Base-by-base conservation (phyloP, 2,329 filamentous ascomycete genomes). In the Verticillium nubilum region DNA sequence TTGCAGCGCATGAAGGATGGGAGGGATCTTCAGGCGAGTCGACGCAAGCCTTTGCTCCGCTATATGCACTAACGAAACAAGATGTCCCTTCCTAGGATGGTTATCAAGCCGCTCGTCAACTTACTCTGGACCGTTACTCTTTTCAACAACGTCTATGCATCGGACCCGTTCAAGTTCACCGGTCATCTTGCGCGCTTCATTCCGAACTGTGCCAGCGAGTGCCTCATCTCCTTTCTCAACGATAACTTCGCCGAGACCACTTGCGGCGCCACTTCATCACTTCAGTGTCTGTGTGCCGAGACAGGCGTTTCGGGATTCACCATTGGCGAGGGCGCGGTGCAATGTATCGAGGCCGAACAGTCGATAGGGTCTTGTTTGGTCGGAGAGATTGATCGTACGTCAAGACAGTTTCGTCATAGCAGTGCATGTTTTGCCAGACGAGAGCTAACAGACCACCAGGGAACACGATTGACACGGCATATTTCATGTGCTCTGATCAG, bases 311-410 rank as follows among this genome's bases (percentile, higher is more conserved):
- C 81, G 29, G 87, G 86, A 10, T 88, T 86, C 66, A 91, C 89
- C 1, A 67, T 91, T 54, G 88, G 87, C n/a, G 89, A 92, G 73
- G 88, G 81, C 12, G 87, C 85, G 4, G 73, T 91, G 62, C 83
- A 87, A 67, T 92, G 89, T 70, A 80, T 90, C 33, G 76, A 82
- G 9, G 83, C 83, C 7, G 80, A 84, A 67, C 73, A 69, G 59
- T 71, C 72, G 35, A 67, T 79, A 52, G 80, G 80, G 2, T 73
- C 72, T 15, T 92, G 89, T 70, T 70, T 74, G 4, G 74, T 76
- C 3, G 67, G 72, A 12, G 79, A 83, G 56, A 69, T 56, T 28
- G 19, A 25, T 13, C n/a, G 42, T 50, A 50, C 42, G 42, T 50
- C n/a, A 50, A 23, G 19, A 7, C 42, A 23, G 19, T n/a, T n/a